Conservation (phyloP, 495 filamentous ascomycete genomes). For the Penicillium alfredii region DNA sequence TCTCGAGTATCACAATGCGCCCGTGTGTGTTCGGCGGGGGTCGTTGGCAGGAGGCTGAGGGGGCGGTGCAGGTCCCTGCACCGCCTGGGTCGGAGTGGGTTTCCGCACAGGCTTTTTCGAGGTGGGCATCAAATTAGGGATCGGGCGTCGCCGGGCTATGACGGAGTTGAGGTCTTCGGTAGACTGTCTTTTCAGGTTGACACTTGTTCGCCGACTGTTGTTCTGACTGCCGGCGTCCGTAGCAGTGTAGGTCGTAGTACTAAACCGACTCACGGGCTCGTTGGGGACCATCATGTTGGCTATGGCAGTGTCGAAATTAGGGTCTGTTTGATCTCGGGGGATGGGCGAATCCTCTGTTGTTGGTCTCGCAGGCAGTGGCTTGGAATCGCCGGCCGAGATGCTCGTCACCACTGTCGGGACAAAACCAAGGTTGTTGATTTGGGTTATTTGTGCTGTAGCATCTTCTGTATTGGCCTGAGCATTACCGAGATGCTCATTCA, state of each 20-base stretch:
- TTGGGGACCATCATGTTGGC: constrained; percentile 25
- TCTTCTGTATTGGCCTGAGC: no score
- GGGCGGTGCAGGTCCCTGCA: constrained; percentile 32
- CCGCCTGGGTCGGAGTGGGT: constrained; percentile 48
- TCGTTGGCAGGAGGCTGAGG: constrained; percentile 53
- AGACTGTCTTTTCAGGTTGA: constrained; percentile 30
- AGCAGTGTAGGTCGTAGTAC: constrained; percentile 64
- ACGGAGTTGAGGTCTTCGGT: constrained; percentile 35
- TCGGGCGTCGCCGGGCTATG: constrained; percentile 44
- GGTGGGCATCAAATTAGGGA: constrained; percentile 37
- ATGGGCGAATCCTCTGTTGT: constrained; percentile 8
- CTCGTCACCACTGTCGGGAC: constrained; percentile 33
- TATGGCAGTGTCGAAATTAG: constrained; percentile 17
- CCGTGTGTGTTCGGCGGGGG: constrained; percentile 41
- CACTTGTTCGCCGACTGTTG: constrained; percentile 39
- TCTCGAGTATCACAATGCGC: constrained; percentile 61
- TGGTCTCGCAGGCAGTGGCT: constrained; percentile 7
- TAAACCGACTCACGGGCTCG: constrained; percentile 65
- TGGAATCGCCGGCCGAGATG: constrained; percentile 30
- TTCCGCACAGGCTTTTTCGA: constrained; percentile 44
- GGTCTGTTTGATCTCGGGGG: constrained; percentile 11
- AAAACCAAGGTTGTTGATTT: constrained; percentile 14
- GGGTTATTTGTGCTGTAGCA: no score
- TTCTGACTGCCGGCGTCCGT: constrained; percentile 34
- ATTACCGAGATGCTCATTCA: constrained; percentile 13